Conservation (phyloP, 1,139 yeast species). For the Sugiyamaella grinbergsii region DNA sequence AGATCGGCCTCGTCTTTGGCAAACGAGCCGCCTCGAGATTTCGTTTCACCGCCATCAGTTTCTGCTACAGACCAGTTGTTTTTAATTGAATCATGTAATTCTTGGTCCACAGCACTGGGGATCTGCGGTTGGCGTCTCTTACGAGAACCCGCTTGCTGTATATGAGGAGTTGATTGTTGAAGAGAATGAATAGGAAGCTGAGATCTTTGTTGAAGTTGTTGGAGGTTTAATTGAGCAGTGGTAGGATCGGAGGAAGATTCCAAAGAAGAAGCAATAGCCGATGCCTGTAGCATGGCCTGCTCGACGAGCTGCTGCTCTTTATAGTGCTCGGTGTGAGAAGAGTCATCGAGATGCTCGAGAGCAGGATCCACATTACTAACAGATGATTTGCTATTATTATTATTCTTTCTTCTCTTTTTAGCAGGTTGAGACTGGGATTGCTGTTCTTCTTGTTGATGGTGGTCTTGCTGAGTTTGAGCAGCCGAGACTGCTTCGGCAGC, state of each 20-base stretch:
- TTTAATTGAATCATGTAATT: conserved; percentile 18
- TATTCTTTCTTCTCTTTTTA: conserved; percentile 8
- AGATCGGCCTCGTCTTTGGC: conserved; percentile 66
- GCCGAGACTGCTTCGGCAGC: conserved; percentile 7
- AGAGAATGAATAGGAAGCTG: conserved; percentile 4
- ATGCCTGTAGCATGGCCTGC: conserved; percentile 37
- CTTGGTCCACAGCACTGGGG: background rate
- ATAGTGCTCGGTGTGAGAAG: conserved; percentile 20
- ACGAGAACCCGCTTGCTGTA: conserved; percentile 7
- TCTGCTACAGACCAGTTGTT: conserved; percentile 31
- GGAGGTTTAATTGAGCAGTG: conserved; percentile 5
- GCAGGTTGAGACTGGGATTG: background rate
- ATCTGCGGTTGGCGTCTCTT: background rate
- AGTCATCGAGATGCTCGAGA: conserved; percentile 27
- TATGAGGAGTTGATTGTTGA: conserved; percentile 1
- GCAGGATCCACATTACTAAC: conserved; percentile 30
- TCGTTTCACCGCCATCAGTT: conserved; percentile 32
- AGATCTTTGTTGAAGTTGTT: conserved; percentile 7
- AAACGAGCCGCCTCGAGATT: conserved; percentile 50
- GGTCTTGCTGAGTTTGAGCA: conserved; percentile 16
- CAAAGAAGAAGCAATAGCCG: conserved; percentile 34
- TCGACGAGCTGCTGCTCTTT: conserved; percentile 33
- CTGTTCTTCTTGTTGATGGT: conserved; percentile 3
- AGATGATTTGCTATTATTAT: conserved; percentile 4
- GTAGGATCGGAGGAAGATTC: conserved; percentile 6